Base-by-base conservation (phyloP, 768 basidiomycete genomes). In the Cystobasidium tubakii region DNA sequence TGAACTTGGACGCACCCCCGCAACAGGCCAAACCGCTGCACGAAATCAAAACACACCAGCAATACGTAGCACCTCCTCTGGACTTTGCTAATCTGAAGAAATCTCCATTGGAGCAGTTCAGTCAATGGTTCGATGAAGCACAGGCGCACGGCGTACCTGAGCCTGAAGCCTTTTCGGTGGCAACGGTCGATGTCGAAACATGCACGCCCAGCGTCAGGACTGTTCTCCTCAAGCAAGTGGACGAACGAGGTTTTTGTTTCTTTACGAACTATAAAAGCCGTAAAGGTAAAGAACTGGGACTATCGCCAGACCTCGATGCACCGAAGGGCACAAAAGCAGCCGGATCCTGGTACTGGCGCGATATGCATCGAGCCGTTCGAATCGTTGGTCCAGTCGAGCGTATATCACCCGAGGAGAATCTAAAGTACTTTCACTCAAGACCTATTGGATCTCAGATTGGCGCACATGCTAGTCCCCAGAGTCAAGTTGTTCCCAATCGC, bases 231-330 rank as follows among this genome's bases (percentile, higher is more conserved):
- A 96, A 94, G 82, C 86, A 92, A 79, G 87, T 91, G 78, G 96
- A 98, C 83, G 62, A 77, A 1, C 77, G 73, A 19, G 96, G 96
- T 64, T 97, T 98, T 83, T 86, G 95, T 73, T 96, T 97, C 83
- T 99, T 86, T 85, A 98, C 95, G 36, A 99, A 99, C 82, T 98
- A 98, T 83, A 86, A 87, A 46, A 95, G 92, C 13, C 87, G 94
- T 76, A 99, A 98, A 83, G 92, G 91, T 1, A 80, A 82, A 50
- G 96, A 98, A 81, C 63, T 74, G 21, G 60, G 53, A 31, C 39
- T 42, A 12, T 31, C 42, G 10, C 62, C 67, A 27, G 23, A 29
- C 19, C 54, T 71, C 7, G 50, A 55, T 55, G 39, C 19, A 33
- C 73, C 81, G 6, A 85, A 83, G 44, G 93, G 93, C 79, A 90